phyloP scores from a whole-genome alignment of 2,329 filamentous ascomycete genomes.

The Lizonia empirigonia region DNA sequence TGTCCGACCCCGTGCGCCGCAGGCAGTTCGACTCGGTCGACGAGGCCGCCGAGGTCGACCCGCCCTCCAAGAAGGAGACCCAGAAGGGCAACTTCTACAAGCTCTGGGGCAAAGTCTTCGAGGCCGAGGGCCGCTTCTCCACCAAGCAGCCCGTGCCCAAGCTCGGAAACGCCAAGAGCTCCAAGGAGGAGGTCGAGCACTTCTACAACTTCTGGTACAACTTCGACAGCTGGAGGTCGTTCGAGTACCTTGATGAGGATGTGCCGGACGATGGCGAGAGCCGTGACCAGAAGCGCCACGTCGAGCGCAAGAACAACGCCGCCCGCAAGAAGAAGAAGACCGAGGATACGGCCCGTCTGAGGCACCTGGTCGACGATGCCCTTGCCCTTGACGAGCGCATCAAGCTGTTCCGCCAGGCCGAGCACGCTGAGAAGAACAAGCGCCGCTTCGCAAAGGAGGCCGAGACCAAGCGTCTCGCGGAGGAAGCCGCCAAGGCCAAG shows the following conservation, averaged over 20 bases:
- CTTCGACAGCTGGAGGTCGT: conserved; percentile 96
- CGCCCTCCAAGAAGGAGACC: conserved; percentile 88
- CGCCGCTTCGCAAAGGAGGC: conserved; percentile 89
- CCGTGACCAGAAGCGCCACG: conserved; percentile 97
- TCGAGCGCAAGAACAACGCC: conserved; percentile 98
- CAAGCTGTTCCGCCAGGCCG: conserved; percentile 93
- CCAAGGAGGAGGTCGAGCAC: conserved; percentile 85
- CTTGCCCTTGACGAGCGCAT: conserved; percentile 89
- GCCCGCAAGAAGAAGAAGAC: conserved; percentile 99
- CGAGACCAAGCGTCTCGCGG: conserved; percentile 82
- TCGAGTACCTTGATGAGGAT: conserved; percentile 98
- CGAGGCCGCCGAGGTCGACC: conserved; percentile 88
- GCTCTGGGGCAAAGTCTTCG: conserved; percentile 88
- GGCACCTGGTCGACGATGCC: conserved; percentile 86
- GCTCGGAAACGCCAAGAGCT: conserved; percentile 82
- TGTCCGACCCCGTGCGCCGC: conserved; percentile 88
- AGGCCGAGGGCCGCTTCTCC: conserved; percentile 90
- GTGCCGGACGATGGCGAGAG: conserved; percentile 99
- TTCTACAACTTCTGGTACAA: conserved; percentile 99
- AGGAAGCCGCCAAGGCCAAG: conserved; percentile 83
- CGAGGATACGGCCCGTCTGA: conserved; percentile 90
- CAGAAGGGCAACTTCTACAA: conserved; percentile 93
- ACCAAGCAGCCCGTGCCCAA: conserved; percentile 85
- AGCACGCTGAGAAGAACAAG: conserved; percentile 94
- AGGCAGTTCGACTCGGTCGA: conserved; percentile 97